Base-by-base conservation (phyloP, 805 yeast species). In the Teunomyces panamensis region DNA sequence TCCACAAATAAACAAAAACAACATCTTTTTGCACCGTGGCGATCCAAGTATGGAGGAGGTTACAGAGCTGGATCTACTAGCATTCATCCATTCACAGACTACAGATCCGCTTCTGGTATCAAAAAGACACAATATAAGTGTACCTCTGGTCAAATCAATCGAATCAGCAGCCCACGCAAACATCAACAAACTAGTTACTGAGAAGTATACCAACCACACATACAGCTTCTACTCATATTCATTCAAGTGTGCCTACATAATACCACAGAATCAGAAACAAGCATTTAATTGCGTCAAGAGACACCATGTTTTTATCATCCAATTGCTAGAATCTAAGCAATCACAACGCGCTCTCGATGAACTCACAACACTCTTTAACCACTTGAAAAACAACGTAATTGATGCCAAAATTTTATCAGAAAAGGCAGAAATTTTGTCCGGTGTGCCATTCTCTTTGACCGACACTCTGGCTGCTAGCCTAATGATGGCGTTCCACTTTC, bases 291-390 rank as follows among this genome's bases (percentile, higher is more conserved):
- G 52, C 10, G 44, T 64, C 13, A 59, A 59, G 39, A 58, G 55
- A 28, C 69, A 68, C 46, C 69, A 68, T 39, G 47, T 56, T 1
- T 63, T 59, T 44, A 50, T 65, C 5, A 56, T 68, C 11, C 55
- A 56, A 39, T 45, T 64, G 36, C 52, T 64, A 10, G 60, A 57
- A 13, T 26, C 48, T n/a, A 58, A 55, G 30, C 33, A 43, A 7
- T 36, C 48, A 11, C 49, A 45, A 9, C 30, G 41, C 11, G 57
- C 59, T 2, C 34, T 60, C 13, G 34, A 42, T 9, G 53, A 53
- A 29, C 35, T 53, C 4, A 13, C 17, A 5, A 16, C 14, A 27
- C 39, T 56, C 14, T 37, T 42, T n/a, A 54, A 45, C 9, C 34
- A 37, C 7, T 45, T 59, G 20, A 37, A 49, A 13, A 50, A 49